A percentile compares a stretch with the other conserved stretches of the same genome.
Evolutionary conservation across 306 rosid genomes (phyloP).

Genomic region (Sphenostylis stenocarpa): DNA sequence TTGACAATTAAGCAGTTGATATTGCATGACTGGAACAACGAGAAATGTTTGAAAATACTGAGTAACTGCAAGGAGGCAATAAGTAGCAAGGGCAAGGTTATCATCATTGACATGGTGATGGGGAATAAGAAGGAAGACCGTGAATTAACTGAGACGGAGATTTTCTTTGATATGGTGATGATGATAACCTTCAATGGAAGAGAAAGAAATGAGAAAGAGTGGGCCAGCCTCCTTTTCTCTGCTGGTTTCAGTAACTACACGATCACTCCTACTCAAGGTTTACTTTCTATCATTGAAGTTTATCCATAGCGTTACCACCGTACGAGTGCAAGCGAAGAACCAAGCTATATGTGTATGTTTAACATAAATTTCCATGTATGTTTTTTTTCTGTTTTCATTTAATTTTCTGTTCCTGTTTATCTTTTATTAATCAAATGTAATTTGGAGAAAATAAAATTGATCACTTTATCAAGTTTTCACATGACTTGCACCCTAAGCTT

Average conservation of each 20-base stretch:
- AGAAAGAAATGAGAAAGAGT: slow-evolving; percentile 16
- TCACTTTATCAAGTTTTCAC: no score
- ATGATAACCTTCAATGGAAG: neutral
- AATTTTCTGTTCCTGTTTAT: no score
- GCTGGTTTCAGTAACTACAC: slow-evolving; percentile 43
- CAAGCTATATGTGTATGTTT: no score
- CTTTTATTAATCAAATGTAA: no score
- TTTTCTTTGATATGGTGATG: slow-evolving; percentile 31
- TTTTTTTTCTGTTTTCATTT: no score
- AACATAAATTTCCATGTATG: neutral
- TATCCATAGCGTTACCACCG: neutral
- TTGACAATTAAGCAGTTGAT: slow-evolving; percentile 32
- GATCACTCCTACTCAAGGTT: slow-evolving; percentile 35
- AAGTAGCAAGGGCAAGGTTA: slow-evolving; percentile 30
- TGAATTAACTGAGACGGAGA: slow-evolving; percentile 25
- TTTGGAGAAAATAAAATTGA: no score
- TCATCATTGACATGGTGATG: slow-evolving; percentile 47
- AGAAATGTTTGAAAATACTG: slow-evolving; percentile 43
- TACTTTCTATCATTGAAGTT: slow-evolving; percentile 43
- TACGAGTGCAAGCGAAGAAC: neutral
- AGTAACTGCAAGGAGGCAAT: slow-evolving; percentile 46
- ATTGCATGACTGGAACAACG: slow-evolving; percentile 55
- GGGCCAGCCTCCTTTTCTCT: slow-evolving; percentile 21
- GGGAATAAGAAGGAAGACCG: slow-evolving; percentile 33
- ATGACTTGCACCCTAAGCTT: no score